Evolutionary conservation across 148 eudicot genomes (phyloP), one percentile per base, ranked within the genome.

Genomic region (Spergularia bocconei): DNA sequence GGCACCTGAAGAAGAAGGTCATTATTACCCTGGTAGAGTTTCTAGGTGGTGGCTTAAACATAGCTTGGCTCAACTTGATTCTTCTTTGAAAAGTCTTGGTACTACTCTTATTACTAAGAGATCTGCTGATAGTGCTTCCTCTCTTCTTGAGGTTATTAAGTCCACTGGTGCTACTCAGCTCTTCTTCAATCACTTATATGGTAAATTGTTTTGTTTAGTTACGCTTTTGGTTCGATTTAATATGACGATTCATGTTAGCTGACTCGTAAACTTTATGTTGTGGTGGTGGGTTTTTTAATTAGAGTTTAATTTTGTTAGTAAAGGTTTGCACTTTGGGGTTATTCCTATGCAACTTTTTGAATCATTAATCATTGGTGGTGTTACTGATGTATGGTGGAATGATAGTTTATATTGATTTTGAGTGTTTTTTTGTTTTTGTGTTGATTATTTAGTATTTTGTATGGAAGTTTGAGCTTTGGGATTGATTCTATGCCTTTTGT

Each of bases 1-100:
- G 98, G 94, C 99, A 57, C 99, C 99, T 69, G 99, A 96, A 75
- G 99, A 96, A 79, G 99, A 96, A 82, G 97, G 98, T 0, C 88
- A 86, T 69, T 96, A 85, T 71, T 86, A 86, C 57, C 98, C 99
- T 47, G 99, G 99, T 7, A 90, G 98, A 78, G 99, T 92, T 5
- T 96, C 99, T 3, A 84, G 99, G 74, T 96, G 98, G 98, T 92
- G 99, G 99, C 89, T 96, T 2, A 96, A 96, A 78, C 90, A 96
- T 54, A 96, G 99, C 61, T 85, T 96, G 72, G 75, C 86, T 47
- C 89, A 89, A 44, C 96, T 96, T 78, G 98, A 93, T 84, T 86
- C 88, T 53, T 92, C 98, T 70, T 84, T 96, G 15, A 87, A 82
- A 71, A 92, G 85, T 74, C 85, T 96, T 76, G 99, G 99, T 2